Conservation (phyloP, 345 rosid genomes). For the Acer negundo region DNA sequence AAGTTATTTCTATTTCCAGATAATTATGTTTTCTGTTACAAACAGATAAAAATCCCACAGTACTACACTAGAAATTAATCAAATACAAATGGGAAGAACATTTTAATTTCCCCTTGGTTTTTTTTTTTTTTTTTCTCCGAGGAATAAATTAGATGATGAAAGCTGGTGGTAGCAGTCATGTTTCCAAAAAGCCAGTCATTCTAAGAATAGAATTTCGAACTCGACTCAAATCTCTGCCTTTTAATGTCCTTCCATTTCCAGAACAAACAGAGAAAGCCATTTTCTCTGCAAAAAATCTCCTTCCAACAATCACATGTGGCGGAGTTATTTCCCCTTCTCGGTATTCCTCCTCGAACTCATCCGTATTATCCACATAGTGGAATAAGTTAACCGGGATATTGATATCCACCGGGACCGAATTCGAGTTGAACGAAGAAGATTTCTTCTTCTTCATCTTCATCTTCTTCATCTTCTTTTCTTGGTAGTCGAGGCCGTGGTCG, state of each 20-base stretch:
- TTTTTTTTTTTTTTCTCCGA: not conserved
- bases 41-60: not conserved
- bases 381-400: conserved; percentile 27
- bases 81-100: not conserved
- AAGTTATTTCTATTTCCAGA: not conserved
- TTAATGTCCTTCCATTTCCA: conserved; percentile 82
- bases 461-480: no score
- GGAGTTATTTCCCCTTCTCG: conserved; percentile 43
- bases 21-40: not conserved
- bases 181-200: conserved; percentile 89
- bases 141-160: not conserved
- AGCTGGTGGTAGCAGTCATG: conserved; percentile 22
- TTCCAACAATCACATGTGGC: conserved; percentile 58
- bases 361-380: conserved; percentile 12
- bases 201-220: conserved; percentile 79
- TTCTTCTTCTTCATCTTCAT: no score
- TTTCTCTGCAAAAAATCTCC: conserved; percentile 48
- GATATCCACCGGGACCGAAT: conserved; percentile 39
- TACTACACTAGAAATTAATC: not conserved
- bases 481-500: not conserved
- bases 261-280: conserved; percentile 78
- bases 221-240: conserved; percentile 76
- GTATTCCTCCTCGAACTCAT: conserved; percentile 27
- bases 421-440: no score
- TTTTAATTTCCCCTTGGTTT: not conserved